Base-by-base conservation (phyloP, 805 yeast species). In the Spathaspora boniae region DNA sequence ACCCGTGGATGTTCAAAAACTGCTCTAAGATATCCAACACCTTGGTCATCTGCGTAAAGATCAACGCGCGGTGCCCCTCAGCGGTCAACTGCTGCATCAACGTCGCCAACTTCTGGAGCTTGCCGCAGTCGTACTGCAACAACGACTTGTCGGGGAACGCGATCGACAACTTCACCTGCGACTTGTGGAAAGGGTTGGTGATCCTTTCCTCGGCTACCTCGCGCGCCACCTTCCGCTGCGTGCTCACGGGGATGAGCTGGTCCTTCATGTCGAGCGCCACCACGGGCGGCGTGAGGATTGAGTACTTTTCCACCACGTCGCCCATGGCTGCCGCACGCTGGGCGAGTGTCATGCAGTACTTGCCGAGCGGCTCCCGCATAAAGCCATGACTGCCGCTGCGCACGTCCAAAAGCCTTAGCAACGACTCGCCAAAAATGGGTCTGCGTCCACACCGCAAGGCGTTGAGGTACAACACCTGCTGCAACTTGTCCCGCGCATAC, bases 21-120 rank as follows among this genome's bases (percentile, higher is more conserved):
- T 86, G 91, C 54, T 93, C 99, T 37, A 93, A 62, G 29, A 94
- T 79, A 60, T 93, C 98, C 58, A 93, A 69, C 6, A 93, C 98
- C 53, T 86, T 86, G 2, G 98, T 91, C 99, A 93, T 93, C 54
- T 93, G 99, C 0, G 99, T 93, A 65, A 93, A 93, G 39, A 93
- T 91, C 42, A 93, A 71, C 0, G 95, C 97, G 43, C 98, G 72
- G 55, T 93, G 99, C 0, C 98, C 98, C 29, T 79, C 79, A 23
- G 83, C 81, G 34, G 84, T 82, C 43, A 94, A 67, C 17, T 86
- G 82, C 39, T 82, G 86, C 36, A 93, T 60, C 30, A 93, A 62
- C 3, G 65, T 58, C 0, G 97, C 91, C 33, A 93, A 62, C 48
- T 81, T 83, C 55, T 93, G 99, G 24, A 93, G 68, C 58, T 93